A percentile compares a stretch with the other conserved stretches of the same genome.
Conservation (phyloP, 805 yeast species). For the Maudiozyma saulgeensis region DNA sequence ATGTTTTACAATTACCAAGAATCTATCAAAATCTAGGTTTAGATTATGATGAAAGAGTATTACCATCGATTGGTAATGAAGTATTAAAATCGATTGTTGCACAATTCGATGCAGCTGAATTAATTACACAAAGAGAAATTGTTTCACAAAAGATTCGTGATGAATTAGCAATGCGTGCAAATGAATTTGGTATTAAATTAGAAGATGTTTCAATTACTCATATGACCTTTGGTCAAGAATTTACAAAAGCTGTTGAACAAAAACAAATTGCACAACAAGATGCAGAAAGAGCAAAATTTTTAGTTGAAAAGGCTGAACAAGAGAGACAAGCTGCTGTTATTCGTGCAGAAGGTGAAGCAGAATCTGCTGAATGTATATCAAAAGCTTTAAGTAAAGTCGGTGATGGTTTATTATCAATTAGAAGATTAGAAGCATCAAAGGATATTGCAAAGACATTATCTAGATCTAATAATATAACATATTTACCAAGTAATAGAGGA, state of each 20-base stretch:
- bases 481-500: conserved; percentile 50
- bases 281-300: conserved; percentile 90
- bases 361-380: conserved; percentile 91
- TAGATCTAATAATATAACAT: conserved; percentile 73
- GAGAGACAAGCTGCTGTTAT: conserved; percentile 91
- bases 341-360: conserved; percentile 99
- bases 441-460: conserved; percentile 89
- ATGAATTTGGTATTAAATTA: conserved; percentile 79
- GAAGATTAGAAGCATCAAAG: conserved; percentile 94
- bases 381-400: conserved; percentile 90
- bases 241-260: conserved; percentile 96
- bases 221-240: conserved; percentile 92
- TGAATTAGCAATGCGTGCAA: conserved; percentile 74
- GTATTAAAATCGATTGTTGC: conserved; percentile 85
- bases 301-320: conserved; percentile 94
- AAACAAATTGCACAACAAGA: conserved; percentile 99
- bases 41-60: conserved; percentile 90
- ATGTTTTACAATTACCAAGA: conserved; percentile 66
- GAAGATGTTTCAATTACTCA: conserved; percentile 98
- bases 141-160: conserved; percentile 83
- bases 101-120: conserved; percentile 91
- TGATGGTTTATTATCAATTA: conserved; percentile 84
- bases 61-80: conserved; percentile 89
- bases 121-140: conserved; percentile 93
- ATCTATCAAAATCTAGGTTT: conserved; percentile 87